Evolutionary conservation across 2,329 filamentous ascomycete species (phyloP).

Genomic region (Colletotrichum spinosum): DNA sequence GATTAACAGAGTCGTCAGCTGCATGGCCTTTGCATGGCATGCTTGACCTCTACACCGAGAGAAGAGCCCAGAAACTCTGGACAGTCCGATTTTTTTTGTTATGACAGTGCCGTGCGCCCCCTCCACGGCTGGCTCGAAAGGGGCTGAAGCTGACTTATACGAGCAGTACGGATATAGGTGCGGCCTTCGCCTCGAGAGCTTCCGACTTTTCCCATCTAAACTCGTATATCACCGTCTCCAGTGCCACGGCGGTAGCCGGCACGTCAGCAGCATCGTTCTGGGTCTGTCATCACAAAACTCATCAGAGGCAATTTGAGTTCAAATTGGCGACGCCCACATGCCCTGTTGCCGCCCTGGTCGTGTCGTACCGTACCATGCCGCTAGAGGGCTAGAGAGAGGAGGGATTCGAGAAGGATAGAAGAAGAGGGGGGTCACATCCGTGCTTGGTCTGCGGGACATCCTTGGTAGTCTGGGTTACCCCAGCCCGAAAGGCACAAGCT

Average conservation of each 20-base stretch:
- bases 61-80: slow-evolving; percentile 23
- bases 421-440: slow-evolving; percentile 37
- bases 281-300: slow-evolving; percentile 21
- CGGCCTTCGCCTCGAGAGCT: slow-evolving; percentile 58
- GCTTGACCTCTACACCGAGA: neutral
- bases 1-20: slow-evolving; percentile 38
- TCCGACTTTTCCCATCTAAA: neutral
- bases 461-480: slow-evolving; percentile 28
- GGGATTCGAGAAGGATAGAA: slow-evolving; percentile 36
- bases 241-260: slow-evolving; percentile 11
- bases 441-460: slow-evolving; percentile 34
- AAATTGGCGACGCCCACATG: slow-evolving; percentile 31
- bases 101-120: slow-evolving; percentile 33
- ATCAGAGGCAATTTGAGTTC: slow-evolving; percentile 31
- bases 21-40: slow-evolving; percentile 22
- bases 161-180: slow-evolving; percentile 60
- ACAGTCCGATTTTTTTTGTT: slow-evolving; percentile 17
- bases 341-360: slow-evolving; percentile 13
- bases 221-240: neutral
- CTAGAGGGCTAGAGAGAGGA: slow-evolving; percentile 3
- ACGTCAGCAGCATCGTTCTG: slow-evolving; percentile 6
- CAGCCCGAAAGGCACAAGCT: slow-evolving; percentile 23
- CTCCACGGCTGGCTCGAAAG: slow-evolving; percentile 37
- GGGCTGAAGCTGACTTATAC: slow-evolving; percentile 1
- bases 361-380: slow-evolving; percentile 22